Evolutionary conservation across 2,329 filamentous ascomycete genomes (phyloP).

Genomic region (Fusarium concolor): DNA sequence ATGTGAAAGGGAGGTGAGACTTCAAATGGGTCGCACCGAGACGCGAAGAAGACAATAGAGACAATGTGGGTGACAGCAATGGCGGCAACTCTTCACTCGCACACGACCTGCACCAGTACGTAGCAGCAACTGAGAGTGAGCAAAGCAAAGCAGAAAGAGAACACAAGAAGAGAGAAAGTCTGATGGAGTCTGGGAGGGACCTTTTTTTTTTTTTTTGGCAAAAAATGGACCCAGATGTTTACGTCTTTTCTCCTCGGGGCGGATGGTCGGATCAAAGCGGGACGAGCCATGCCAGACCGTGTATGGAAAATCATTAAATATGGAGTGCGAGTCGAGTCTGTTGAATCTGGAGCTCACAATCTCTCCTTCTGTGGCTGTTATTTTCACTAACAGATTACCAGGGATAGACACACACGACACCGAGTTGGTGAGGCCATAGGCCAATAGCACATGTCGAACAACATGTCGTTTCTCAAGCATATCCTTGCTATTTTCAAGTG

Average conservation of each 20-base stretch:
- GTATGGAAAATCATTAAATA: conserved; percentile 19
- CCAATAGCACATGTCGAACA: conserved; percentile 6
- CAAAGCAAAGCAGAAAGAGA: conserved; percentile 27
- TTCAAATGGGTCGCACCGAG: conserved; percentile 3
- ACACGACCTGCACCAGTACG: conserved; percentile 16
- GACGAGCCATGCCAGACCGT: conserved; percentile 34
- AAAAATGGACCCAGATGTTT: conserved; percentile 36
- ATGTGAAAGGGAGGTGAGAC: conserved; percentile 3
- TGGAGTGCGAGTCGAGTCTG: conserved; percentile 9
- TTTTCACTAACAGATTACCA: conserved; percentile 16
- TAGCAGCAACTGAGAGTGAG: conserved; percentile 25
- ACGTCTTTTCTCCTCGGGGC: conserved; percentile 32
- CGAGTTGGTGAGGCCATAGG: not conserved
- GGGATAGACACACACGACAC: not conserved
- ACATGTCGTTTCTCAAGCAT: conserved; percentile 10
- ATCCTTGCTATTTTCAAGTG: conserved; percentile 17
- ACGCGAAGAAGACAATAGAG: conserved; percentile 1
- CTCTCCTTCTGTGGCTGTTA: not conserved
- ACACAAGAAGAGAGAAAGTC: conserved; percentile 33
- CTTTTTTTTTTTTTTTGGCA: conserved; percentile 16
- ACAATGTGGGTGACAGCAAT: conserved; percentile 4
- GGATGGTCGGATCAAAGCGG: conserved; percentile 39
- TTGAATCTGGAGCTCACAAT: conserved; percentile 4
- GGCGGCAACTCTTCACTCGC: conserved; percentile 6
- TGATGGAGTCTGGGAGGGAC: conserved; percentile 32